These are phyloP conservation scores for Penicillium subrubescens DNA, from an alignment of 495 filamentous ascomycete species.

Conservation along the genomic window DNA sequence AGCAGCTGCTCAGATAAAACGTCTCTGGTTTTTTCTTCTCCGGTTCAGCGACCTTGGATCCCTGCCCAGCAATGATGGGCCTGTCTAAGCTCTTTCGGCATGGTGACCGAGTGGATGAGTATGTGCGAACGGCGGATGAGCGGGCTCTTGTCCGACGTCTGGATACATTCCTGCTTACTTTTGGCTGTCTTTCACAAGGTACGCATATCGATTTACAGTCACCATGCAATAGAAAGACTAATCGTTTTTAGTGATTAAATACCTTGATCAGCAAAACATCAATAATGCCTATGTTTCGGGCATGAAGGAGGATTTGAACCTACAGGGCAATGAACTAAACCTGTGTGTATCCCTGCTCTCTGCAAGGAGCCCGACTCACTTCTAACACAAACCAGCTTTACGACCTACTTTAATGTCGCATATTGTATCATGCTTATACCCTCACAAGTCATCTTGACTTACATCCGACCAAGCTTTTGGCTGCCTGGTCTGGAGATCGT, in stretches of 20 bases:
- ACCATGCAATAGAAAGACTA: background rate
- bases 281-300: constrained; percentile 53
- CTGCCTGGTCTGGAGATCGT: constrained; percentile 56
- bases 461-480: constrained; percentile 56
- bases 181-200: constrained; percentile 39
- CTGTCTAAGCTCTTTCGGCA: constrained; percentile 23
- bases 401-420: constrained; percentile 58
- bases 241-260: constrained; percentile 46
- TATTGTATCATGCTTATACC: constrained; percentile 64
- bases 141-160: constrained; percentile 36
- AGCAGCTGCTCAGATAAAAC: background rate
- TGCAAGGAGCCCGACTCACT: background rate
- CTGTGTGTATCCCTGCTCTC: constrained; percentile 14
- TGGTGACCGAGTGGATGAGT: constrained; percentile 5
- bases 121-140: constrained; percentile 29
- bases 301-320: constrained; percentile 37
- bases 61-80: constrained; percentile 17
- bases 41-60: background rate
- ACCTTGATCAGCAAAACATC: constrained; percentile 58
- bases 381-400: constrained; percentile 28
- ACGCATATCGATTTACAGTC: background rate
- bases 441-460: constrained; percentile 56
- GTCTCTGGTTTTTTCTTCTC: background rate
- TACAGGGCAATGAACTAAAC: constrained; percentile 53
- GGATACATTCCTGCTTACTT: constrained; percentile 34